Evolutionary conservation across 805 yeast genomes (phyloP), one percentile per base, ranked within the genome.

Genomic region (Debaryomyces prosopidis): DNA sequence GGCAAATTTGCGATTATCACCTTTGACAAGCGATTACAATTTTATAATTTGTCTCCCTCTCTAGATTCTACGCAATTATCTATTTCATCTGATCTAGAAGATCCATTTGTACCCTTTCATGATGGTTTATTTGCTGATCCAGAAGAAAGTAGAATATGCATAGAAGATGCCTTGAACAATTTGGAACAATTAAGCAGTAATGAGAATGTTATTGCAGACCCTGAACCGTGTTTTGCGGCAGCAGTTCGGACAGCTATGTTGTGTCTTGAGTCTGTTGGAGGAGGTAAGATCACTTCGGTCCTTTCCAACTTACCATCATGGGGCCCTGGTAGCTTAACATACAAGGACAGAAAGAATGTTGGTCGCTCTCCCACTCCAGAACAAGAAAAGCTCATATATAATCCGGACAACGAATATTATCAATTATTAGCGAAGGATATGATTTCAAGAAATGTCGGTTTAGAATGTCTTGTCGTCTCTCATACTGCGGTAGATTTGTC

Each of bases 121-220:
- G 75, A 74, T 2, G 97, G 97, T 0, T 65, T 90, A 26, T 90
- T 90, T 63, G 96, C 81, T 6, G 89, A 87, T 51, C 90, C 96
- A 1, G 68, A 67, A 6, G 89, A 84, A 43, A 78, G 89, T 11
- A 71, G 81, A 44, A 62, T 65, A 39, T 79, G 79, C 10, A 84
- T 92, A 46, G 87, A 85, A 34, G 81, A 79, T 40, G 79, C 92
- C 3, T 75, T 94, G 50, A 77, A 77, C 50, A 71, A 79, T 38
- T 68, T 89, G 40, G 89, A 84, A 44, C 69, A 65, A 19, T 50
- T 67, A 33, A 65, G 64, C 39, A 61, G 63, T 9, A 69, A 65
- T 15, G 71, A 68, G 38, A 71, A 74, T 43, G 59, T 60, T 2
- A 44, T 63, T n/a, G 58, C 62, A 5, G 76, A 72, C 27, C 65